Evolutionary conservation across 352 stramenopile genomes (phyloP), one percentile per base, ranked within the genome.

Genomic region (Phytophthora multivora): DNA sequence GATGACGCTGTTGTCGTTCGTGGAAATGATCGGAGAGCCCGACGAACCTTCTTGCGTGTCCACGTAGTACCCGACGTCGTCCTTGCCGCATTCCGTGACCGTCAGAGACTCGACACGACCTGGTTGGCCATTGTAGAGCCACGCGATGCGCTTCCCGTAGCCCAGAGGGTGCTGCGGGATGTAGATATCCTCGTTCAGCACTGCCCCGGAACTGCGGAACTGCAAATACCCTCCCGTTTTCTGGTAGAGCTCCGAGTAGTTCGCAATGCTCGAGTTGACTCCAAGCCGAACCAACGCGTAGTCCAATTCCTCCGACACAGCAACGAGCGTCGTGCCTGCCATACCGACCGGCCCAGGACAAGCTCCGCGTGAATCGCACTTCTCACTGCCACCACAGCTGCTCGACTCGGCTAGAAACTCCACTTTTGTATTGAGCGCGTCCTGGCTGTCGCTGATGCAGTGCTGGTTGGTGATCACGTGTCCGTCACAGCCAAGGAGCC

Each of bases 401-500:
- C 55, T 41, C 3, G 79, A 71, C 61, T 93, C 68, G 3, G 85
- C 82, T 10, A 82, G 76, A 55, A 93, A 90, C 55, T 93, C 84
- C 45, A 69, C 77, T 28, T 74, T 74, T 4, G 83, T 91, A 52
- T 90, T 90, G 31, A 80, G 54, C 12, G 85, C 85, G 47, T 93
- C 82, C 53, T 86, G 63, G 45, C 60, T 77, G 23, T 80, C 64
- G 18, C 71, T 38, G 16, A 93, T 90, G 50, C 85, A 93, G 57
- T 93, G 85, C 47, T 93, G 68, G 71, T 93, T 93, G 11, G 85
- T 93, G 52, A 93, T 64, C 50, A 93, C 40, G 59, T 93, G 82
- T 12, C 82, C 85, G 11, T 89, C 80, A 54, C 83, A 90, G n/a
- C 85, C 85, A 0, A 93, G 39, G 3, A 93, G 33, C 41, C 79